These are phyloP conservation scores for Talaromyces sp. DNA, from an alignment of 2,329 filamentous ascomycete genomes.

Conservation along the genomic window DNA sequence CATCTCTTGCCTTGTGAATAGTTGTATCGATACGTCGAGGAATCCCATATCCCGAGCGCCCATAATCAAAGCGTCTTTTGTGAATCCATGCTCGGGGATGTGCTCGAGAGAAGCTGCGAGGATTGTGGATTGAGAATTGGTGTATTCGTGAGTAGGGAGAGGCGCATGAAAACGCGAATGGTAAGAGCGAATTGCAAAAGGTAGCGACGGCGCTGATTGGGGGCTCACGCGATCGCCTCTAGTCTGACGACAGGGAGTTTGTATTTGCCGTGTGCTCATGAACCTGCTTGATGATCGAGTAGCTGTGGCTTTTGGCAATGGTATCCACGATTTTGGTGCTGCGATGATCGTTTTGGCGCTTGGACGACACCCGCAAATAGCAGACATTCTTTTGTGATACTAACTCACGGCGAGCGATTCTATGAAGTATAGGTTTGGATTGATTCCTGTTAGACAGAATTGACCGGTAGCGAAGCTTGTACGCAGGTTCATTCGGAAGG, in stretches of 20 bases:
- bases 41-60: conserved; percentile 84
- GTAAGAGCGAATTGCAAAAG: conserved; percentile 49
- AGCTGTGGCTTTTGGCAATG: neutral
- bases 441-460: neutral
- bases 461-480: neutral
- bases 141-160: conserved; percentile 57
- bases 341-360: conserved; percentile 6
- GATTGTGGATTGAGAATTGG: conserved; percentile 67
- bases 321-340: neutral
- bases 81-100: conserved; percentile 81
- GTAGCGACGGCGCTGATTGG: neutral
- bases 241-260: neutral
- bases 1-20: conserved; percentile 78
- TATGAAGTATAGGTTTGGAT: neutral
- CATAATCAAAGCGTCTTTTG: conserved; percentile 66
- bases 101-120: conserved; percentile 77
- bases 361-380: conserved; percentile 11
- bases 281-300: neutral
- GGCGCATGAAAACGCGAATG: conserved; percentile 72
- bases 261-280: neutral
- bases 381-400: neutral
- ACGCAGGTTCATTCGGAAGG: neutral
- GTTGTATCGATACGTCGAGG: conserved; percentile 77
- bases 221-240: neutral
- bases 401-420: neutral